Evolutionary conservation across 495 filamentous ascomycete genomes (phyloP).

Genomic region (Zalerion maritima): DNA sequence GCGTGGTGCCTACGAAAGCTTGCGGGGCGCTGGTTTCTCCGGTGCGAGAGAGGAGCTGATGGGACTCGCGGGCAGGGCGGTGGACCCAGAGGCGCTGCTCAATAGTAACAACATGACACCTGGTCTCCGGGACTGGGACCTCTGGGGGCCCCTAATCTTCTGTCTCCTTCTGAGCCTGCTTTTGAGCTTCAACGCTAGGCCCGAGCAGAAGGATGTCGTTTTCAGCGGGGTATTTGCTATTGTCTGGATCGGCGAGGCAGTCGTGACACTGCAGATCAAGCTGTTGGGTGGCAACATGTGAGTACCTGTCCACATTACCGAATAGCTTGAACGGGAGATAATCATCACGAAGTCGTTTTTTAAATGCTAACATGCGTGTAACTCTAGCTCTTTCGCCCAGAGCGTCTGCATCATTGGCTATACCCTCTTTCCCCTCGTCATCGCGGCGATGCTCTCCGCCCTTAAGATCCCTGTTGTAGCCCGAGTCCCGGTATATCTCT

Average conservation of each 20-base stretch:
- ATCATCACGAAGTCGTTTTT: too few relatives aligned
- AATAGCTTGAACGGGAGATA: too few relatives aligned
- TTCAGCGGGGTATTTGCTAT: slow-evolving; percentile 94
- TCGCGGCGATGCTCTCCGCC: slow-evolving; percentile 80
- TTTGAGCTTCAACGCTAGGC: slow-evolving; percentile 59
- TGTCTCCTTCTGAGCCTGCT: slow-evolving; percentile 77
- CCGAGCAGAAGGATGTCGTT: slow-evolving; percentile 67
- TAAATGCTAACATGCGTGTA: slow-evolving; percentile 4
- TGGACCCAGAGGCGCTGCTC: slow-evolving; percentile 50
- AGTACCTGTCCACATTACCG: too few relatives aligned
- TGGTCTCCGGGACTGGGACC: slow-evolving; percentile 87
- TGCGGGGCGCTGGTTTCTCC: slow-evolving; percentile 31
- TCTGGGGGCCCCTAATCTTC: slow-evolving; percentile 93
- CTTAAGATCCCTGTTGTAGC: slow-evolving; percentile 59
- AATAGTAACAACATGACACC: slow-evolving; percentile 70
- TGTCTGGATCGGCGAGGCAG: slow-evolving; percentile 92
- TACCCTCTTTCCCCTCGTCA: slow-evolving; percentile 94
- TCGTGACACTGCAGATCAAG: slow-evolving; percentile 98
- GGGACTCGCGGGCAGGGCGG: slow-evolving; percentile 40
- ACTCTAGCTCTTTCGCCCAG: slow-evolving; percentile 80
- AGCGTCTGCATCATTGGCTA: slow-evolving; percentile 96
- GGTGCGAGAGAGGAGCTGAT: slow-evolving; percentile 49
- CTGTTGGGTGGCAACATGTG: slow-evolving; percentile 95
- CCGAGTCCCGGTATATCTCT: slow-evolving; percentile 76
- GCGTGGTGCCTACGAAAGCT: slow-evolving; percentile 36